phyloP scores from a whole-genome alignment of 495 filamentous ascomycete genomes.

The Emericellopsis terricola region DNA sequence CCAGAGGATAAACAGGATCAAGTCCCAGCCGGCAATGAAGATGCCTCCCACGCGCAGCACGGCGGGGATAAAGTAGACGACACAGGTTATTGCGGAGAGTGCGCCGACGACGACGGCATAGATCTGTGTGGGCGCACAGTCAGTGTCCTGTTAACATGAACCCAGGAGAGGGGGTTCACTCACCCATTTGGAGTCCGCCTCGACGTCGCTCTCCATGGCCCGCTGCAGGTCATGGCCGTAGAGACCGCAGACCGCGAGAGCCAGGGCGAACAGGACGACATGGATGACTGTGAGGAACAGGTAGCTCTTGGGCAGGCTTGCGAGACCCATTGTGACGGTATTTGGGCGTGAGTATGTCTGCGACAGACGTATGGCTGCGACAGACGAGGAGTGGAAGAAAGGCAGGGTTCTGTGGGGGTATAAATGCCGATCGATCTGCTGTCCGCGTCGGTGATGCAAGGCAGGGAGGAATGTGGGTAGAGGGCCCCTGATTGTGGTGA shows the following conservation, averaged over 20 bases:
- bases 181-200: constrained; percentile 51
- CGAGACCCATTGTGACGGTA: constrained; percentile 15
- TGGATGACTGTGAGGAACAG: constrained; percentile 35
- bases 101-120: constrained; percentile 51
- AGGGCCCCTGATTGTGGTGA: too few species aligned
- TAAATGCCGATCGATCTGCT: too few species aligned
- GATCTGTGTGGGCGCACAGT: constrained; percentile 17
- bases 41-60: constrained; percentile 26
- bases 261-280: constrained; percentile 55
- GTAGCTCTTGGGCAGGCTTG: constrained; percentile 17
- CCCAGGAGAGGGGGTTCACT: constrained; percentile 4
- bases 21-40: constrained; percentile 47
- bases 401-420: too few species aligned
- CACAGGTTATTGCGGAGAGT: constrained; percentile 39
- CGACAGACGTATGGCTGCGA: too few species aligned
- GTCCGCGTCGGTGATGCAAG: too few species aligned
- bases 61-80: constrained; percentile 44
- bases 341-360: not conserved
- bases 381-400: too few species aligned
- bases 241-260: constrained; percentile 55
- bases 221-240: constrained; percentile 55
- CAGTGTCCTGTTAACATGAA: too few species aligned
- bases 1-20: constrained; percentile 56
- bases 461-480: too few species aligned
- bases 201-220: constrained; percentile 29